Base-by-base conservation (phyloP, 768 basidiomycete species). In the Leccinum ochraceum region DNA sequence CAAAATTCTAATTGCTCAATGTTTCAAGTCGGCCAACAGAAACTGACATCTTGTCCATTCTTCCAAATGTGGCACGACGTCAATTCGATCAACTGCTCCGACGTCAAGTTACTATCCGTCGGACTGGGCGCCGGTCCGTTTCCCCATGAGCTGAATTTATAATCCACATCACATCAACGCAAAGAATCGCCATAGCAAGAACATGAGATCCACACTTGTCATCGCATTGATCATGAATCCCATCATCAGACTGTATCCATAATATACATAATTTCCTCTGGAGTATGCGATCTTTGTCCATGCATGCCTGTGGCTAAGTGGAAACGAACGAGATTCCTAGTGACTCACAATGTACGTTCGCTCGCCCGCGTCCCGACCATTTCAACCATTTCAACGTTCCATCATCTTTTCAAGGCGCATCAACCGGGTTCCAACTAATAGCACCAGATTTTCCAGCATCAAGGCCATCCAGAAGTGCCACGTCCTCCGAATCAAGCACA, bases 371-470 rank as follows among this genome's bases (percentile, higher is more conserved):
- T 36, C 28, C 34, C 46, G 16, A 28, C 34, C 17, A 24, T 51
- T 28, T 30, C 39, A 16, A 28, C 37, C n/a, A 61, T 44, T 44
- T 44, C 42, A n/a, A 44, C 42, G 9, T n/a, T 44, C 42, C n/a
- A 44, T 30, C 28, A 34, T 20, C 4, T 11, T 36, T 53, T 74
- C 69, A 74, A 30, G 74, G 63, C 6, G 67, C 70, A 64, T 90
- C 80, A 32, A 94, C 83, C 6, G 93, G 92, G 68, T 96, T 93
- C 95, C 94, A 96, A 62, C 83, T 87, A 49, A 90, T 75, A 0
- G 88, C 85, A 3, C 94, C 94, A 0, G 78, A 81, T 54, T 86
- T 80, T 0, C 91, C 95, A 54, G 78, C 75, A 69, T 96, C 93
- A 1, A 96, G 78, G 0, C 72, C 77, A 69, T 94, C 86, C 13